Evolutionary conservation across 2,329 filamentous ascomycete genomes (phyloP), one percentile per base, ranked within the genome.

Genomic region (Fusarium domesticum): DNA sequence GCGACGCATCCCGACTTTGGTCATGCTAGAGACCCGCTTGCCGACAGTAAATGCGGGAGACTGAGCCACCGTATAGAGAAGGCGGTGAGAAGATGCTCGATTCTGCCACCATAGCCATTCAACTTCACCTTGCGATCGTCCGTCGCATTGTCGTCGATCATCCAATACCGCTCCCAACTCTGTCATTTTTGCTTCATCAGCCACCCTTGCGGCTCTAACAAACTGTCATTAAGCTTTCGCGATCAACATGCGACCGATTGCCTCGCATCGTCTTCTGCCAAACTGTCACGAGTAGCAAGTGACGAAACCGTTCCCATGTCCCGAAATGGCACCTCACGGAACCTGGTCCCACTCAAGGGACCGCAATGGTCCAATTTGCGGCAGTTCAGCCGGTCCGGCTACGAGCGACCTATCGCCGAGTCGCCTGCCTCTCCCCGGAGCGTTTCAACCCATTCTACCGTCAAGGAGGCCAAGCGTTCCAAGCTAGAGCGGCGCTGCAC

Each of bases 321-420:
- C 40, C 56, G 58, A 55, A 59, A 60, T 60, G 58, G 54, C 43
- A 47, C 43, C 49, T 47, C 48, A 45, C 59, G 40, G 49, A 54
- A 60, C 42, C 42, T 38, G 57, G 53, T 51, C 54, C 63, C 72
- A 48, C 74, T 73, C 51, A 75, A 67, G 61, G 66, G 67, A 32
- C 66, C 71, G 44, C 74, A 71, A 50, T 77, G 75, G 75, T 69
- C 73, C 38, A 77, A 78, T 55, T 68, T 80, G 38, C 74, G 76
- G 34, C 76, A 80, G 50, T 66, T 74, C 58, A 77, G 74, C 63
- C 70, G 63, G 38, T 66, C 69, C 20, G 74, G 70, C 60, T 58
- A 70, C 53, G 76, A 80, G 47, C 68, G 69, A 50, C 56, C 64
- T 43, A 62, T 62, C 34, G 47, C 63, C 39, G 70, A 72, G 18